Conservation (phyloP, 768 basidiomycete species). For the Boletus bicolor region DNA sequence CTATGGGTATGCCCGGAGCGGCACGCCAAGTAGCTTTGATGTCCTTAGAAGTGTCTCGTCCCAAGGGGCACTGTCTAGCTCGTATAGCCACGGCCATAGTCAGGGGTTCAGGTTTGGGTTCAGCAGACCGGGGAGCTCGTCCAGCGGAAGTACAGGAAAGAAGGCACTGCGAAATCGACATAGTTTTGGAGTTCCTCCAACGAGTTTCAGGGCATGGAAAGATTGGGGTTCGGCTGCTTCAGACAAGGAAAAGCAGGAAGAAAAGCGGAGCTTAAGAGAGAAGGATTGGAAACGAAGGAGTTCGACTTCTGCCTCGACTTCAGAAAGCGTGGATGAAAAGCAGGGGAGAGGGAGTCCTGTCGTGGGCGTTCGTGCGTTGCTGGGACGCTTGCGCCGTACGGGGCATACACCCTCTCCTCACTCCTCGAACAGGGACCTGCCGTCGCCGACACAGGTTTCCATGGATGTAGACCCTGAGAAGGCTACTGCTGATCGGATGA, state of each 20-base stretch:
- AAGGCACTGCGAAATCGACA: constrained; percentile 6
- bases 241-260: constrained; percentile 18
- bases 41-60: constrained; percentile 30
- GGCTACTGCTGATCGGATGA: constrained; percentile 2
- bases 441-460: constrained; percentile 10
- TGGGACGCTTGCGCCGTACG: constrained; percentile 25
- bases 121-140: constrained; percentile 15
- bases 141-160: constrained; percentile 19
- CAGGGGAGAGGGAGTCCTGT: constrained; percentile 22
- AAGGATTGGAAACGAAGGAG: constrained; percentile 18
- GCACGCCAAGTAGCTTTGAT: constrained; percentile 26
- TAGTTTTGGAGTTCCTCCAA: constrained; percentile 26
- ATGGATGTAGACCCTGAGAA: constrained; percentile 17
- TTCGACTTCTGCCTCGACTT: constrained; percentile 12
- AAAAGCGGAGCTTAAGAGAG: constrained; percentile 11
- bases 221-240: constrained; percentile 17
- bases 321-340: constrained; percentile 24
- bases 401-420: constrained; percentile 29
- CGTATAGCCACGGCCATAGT: constrained; percentile 16
- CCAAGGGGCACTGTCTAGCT: constrained; percentile 28
- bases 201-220: constrained; percentile 27
- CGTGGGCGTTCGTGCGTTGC: constrained; percentile 24
- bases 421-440: constrained; percentile 22
- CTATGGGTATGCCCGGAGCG: constrained; percentile 24
- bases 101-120: constrained; percentile 21